Evolutionary conservation across 805 yeast species (phyloP), one percentile per base, ranked within the genome.

Genomic region (Yamadazyma nakazawae): DNA sequence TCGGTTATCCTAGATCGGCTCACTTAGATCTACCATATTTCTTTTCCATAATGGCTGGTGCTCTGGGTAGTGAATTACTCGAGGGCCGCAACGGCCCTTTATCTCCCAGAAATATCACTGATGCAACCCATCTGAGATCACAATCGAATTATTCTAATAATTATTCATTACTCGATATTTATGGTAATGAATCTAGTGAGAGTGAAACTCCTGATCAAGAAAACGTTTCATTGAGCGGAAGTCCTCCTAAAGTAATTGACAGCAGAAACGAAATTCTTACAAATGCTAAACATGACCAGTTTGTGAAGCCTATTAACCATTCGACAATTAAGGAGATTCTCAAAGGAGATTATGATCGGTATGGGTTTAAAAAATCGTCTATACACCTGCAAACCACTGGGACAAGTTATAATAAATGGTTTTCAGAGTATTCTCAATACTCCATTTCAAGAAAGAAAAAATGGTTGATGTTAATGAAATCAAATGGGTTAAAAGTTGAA

Each of bases 341-440:
- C 9, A 37, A 40, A 2, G 53, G 66, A 10, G 54, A 55, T 14
- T 61, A 67, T 46, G 98, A 92, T 61, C 66, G 92, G 41, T 92
- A 92, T 61, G 99, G 99, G 1, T 92, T 92, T 70, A 82, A 81
- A 54, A 91, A 88, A 60, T 74, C 75, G 16, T 78, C 80, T 16
- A 66, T 69, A 37, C 79, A 72, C 54, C 63, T 62, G 50, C 52
- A 42, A 28, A 70, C 85, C 19, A 55, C 85, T 9, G 72, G 67
- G 42, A 66, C 67, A 18, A 79, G 79, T 37, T 89, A 88, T 60
- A 81, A 90, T 61, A 61, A 57, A 8, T 92, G 98, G 97, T 85
- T 88, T 80, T 49, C 51, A 2, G 76, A 71, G 9, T 91, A 92
- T 64, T 72, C 84, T 11, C 77, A 72, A 25, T 85, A 86, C 61